Evolutionary conservation across 1,284 basidiomycete genomes (phyloP), one percentile per base, ranked within the genome.

Genomic region (Vanrija humicola): DNA sequence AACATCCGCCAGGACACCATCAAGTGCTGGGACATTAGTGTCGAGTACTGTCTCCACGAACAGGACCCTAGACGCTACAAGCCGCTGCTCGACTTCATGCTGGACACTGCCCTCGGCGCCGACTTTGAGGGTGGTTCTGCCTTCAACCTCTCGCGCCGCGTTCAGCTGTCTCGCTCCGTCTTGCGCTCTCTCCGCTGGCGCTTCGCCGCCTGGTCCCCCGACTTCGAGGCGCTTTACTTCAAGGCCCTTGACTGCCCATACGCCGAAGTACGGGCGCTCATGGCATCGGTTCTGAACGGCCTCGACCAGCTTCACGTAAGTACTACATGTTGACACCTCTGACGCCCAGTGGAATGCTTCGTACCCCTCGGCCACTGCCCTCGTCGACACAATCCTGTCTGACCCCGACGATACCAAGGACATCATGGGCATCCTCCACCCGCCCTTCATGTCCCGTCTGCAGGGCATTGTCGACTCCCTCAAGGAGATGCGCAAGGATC

Each of bases 51-150:
- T 70, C 75, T 92, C 25, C 79, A 80, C 61, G 82, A 86, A 53
- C 83, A 90, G 34, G 95, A 98, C 77, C 93, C 92, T 39, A 86
- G 93, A 28, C 84, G 95, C 19, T 86, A 86, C 65, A 79, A 84
- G 57, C 82, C 84, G 4, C 77, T 98, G 26, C 80, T 96, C 38
- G 82, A 89, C 63, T 96, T 89, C 83, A 83, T 94, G 55, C 71
- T 88, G 44, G 59, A 68, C 38, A 73, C 69, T 29, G 80, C 82
- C n/a, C 79, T 89, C 8, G 84, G 85, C 3, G 79, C 90, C 3
- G 90, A 94, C 60, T 90, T 93, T 75, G 84, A 86, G 61, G 80
- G 82, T 18, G 87, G 89, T 65, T 83, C 86, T 25, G 85, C 88
- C 0, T 87, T 89, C 68, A 84, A 86, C 52, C 86, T 62, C 43